Conservation (phyloP, 2,329 filamentous ascomycete genomes). For the Scorias spongiosa region DNA sequence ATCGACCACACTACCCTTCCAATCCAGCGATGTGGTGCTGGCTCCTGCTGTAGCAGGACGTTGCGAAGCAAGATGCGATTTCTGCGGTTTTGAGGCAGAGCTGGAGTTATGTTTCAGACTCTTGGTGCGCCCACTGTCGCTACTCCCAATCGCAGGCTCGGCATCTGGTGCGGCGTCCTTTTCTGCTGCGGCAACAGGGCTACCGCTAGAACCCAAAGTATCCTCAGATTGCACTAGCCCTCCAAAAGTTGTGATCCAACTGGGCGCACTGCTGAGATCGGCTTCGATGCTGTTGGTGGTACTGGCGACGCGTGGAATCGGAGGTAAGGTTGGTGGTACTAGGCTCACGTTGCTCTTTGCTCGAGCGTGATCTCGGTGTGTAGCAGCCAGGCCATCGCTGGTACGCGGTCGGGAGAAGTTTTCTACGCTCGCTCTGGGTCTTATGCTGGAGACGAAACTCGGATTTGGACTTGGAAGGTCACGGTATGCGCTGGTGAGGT, state of each 20-base stretch:
- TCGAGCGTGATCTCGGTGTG: not conserved
- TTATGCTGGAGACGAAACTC: not conserved
- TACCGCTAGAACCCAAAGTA: not conserved
- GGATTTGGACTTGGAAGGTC: not conserved
- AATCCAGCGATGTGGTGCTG: constrained; percentile 4
- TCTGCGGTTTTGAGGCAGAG: constrained; percentile 6
- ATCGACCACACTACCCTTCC: constrained; percentile 4
- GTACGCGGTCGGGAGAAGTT: constrained; percentile 8
- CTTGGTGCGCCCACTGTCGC: not conserved
- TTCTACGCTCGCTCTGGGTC: not conserved
- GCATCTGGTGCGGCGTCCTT: not conserved
- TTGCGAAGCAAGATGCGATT: constrained; percentile 3
- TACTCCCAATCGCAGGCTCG: not conserved
- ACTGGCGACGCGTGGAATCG: constrained; percentile 23
- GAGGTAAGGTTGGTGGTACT: constrained; percentile 31
- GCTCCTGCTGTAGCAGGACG: constrained; percentile 7
- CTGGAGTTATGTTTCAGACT: constrained; percentile 6
- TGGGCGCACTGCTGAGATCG: not conserved
- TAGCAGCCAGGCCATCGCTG: constrained; percentile 9
- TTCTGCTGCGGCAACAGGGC: not conserved
- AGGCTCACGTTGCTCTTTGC: constrained; percentile 4
- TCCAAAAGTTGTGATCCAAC: not conserved
- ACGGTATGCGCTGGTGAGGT: not conserved
- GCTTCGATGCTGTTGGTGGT: not conserved
- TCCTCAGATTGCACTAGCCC: not conserved